Base-by-base conservation (phyloP, 495 filamentous ascomycete genomes). In the Trichoderma gamsii region DNA sequence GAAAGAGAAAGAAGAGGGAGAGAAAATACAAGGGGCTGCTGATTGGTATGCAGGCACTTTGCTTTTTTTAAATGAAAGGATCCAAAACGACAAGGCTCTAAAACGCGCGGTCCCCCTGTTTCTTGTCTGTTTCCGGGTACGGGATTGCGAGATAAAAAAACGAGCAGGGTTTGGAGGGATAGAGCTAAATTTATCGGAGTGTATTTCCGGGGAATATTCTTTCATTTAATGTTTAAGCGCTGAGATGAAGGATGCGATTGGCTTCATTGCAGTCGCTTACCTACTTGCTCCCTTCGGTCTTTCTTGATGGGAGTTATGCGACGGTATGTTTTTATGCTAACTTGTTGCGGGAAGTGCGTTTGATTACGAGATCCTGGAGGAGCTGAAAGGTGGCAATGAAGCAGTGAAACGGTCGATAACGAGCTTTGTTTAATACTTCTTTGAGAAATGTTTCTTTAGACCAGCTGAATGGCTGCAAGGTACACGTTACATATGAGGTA, bases 1-100 rank as follows among this genome's bases (percentile, higher is more conserved):
- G 43, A 25, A 59, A 12, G 5, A 21, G 9, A 12, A 13, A 13
- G 3, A 25, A 35, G 8, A 13, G 16, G 4, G 4, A 27, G 15
- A 61, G 35, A 61, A 32, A 61, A 21, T 3, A 11, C 23, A 29
- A 3, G 25, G 56, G 16, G 27, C 16, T 1, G n/a, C 13, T 61
- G 56, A 32, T 61, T 61, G 56, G 56, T 32, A 32, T 29, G 56
- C 25, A 27, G 56, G 56, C 23, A 25, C 8, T 13, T 13, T 16
- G 56, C n/a, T 29, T 61, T 61, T 23, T 23, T 61, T 23, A 61
- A 61, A 61, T 61, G 56, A 61, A 61, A 61, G 56, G 56, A 32
- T 32, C 23, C 27, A 61, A 61, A 32, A 23, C 25, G 56, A 29
- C 56, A 61, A 52, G 27, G 56, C 25, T 25, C 56, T 32, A 21